Percentiles rank a stretch among this genome's conserved stretches.
Evolutionary conservation across 2,329 filamentous ascomycete species (phyloP).

Genomic region (Exophiala mesophila): DNA sequence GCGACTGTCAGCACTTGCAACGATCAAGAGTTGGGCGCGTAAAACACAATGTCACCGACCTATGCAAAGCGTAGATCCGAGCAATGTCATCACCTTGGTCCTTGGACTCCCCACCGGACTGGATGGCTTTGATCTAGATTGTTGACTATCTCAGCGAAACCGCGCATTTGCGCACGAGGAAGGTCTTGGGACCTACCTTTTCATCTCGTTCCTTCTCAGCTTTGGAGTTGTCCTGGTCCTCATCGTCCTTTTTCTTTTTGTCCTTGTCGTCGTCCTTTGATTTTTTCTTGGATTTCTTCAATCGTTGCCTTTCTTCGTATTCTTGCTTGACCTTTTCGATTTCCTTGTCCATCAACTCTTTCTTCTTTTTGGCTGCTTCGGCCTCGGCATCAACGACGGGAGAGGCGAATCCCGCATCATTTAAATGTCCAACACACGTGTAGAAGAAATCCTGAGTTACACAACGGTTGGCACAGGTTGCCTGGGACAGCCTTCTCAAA

Average conservation of each 20-base stretch:
- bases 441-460: conserved; percentile 88
- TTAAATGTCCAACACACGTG: conserved; percentile 75
- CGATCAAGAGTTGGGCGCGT: no score
- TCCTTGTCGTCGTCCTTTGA: conserved; percentile 46
- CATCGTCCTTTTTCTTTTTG: conserved; percentile 45
- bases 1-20: not conserved
- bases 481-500: not conserved
- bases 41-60: conserved; percentile 46
- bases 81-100: conserved; percentile 57
- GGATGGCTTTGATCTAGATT: conserved; percentile 45
- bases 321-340: conserved; percentile 46
- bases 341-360: conserved; percentile 40
- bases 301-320: conserved; percentile 72
- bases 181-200: conserved; percentile 40
- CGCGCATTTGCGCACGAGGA: not conserved
- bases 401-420: conserved; percentile 73
- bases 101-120: conserved; percentile 39
- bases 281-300: conserved; percentile 61
- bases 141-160: not conserved
- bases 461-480: conserved; percentile 9
- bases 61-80: conserved; percentile 77
- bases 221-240: conserved; percentile 39
- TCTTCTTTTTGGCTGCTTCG: conserved; percentile 39
- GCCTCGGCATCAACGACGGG: conserved; percentile 45
- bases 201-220: conserved; percentile 48